Evolutionary conservation across 2,329 filamentous ascomycete species (phyloP).

Genomic region (Penicillium capsulatum): DNA sequence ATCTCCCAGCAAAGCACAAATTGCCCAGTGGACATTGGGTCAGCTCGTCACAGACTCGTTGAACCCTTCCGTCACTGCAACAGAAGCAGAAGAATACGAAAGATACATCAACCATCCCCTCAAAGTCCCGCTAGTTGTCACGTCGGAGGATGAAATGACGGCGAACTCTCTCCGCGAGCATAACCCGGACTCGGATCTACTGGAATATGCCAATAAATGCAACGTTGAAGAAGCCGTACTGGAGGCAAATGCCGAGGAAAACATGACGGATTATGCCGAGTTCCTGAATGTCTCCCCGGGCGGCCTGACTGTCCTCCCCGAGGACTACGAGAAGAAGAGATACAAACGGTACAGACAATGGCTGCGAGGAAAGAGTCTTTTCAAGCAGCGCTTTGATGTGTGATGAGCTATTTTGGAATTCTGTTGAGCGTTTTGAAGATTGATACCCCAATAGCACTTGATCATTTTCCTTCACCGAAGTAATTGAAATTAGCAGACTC

Average conservation of each 20-base stretch:
- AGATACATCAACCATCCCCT: slow-evolving; percentile 87
- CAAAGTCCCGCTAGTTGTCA: slow-evolving; percentile 67
- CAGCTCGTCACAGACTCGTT: slow-evolving; percentile 82
- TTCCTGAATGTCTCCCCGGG: slow-evolving; percentile 74
- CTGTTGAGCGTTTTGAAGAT: slow-evolving; percentile 7
- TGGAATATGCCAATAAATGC: slow-evolving; percentile 71
- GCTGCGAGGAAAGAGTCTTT: slow-evolving; percentile 89
- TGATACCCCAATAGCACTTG: slow-evolving; percentile 19
- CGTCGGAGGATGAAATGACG: slow-evolving; percentile 40
- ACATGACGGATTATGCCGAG: slow-evolving; percentile 68
- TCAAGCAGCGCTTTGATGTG: slow-evolving; percentile 71
- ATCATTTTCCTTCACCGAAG: neutral
- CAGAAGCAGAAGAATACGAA: slow-evolving; percentile 80
- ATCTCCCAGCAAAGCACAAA: slow-evolving; percentile 69
- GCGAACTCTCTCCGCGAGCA: slow-evolving; percentile 34
- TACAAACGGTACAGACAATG: slow-evolving; percentile 97
- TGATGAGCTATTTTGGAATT: slow-evolving; percentile 16
- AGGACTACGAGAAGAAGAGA: slow-evolving; percentile 84
- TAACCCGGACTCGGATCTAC: slow-evolving; percentile 59
- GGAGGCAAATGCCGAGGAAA: slow-evolving; percentile 53
- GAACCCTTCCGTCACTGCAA: slow-evolving; percentile 71
- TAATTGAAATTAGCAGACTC: neutral
- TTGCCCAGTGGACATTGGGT: slow-evolving; percentile 79
- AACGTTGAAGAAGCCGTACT: slow-evolving; percentile 56
- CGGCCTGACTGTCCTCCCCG: slow-evolving; percentile 79